phyloP scores from a whole-genome alignment of 2,329 filamentous ascomycete genomes.

The Pseudogymnoascus verrucosus region DNA sequence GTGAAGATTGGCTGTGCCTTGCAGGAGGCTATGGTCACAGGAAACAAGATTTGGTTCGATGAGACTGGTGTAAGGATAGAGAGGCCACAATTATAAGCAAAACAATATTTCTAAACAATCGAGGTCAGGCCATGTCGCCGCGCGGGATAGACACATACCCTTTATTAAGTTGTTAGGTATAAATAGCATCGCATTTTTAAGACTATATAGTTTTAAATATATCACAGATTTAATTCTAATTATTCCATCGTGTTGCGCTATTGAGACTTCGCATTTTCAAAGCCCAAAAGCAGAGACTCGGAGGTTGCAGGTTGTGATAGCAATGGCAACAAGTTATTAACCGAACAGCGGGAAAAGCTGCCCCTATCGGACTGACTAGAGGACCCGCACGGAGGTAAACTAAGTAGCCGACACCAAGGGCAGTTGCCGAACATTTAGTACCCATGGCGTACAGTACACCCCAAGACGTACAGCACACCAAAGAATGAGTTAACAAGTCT shows the following conservation, averaged over 20 bases:
- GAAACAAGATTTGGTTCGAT: conserved; percentile 50
- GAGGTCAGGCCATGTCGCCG: background rate
- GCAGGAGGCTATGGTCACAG: conserved; percentile 46
- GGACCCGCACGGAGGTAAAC: background rate
- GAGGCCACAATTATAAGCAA: background rate
- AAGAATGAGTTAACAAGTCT: background rate
- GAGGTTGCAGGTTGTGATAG: background rate
- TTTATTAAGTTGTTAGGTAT: background rate
- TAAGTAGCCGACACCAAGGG: background rate
- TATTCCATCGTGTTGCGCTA: background rate
- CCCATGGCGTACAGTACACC: background rate
- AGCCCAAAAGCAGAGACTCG: background rate
- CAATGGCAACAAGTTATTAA: background rate
- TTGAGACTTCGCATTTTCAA: background rate
- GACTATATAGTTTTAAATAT: background rate
- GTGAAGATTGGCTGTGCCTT: conserved; percentile 51
- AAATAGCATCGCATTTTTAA: background rate
- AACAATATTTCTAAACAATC: background rate
- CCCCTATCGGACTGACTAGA: background rate
- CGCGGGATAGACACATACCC: background rate
- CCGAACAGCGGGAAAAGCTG: background rate
- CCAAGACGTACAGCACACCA: background rate
- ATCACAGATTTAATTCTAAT: background rate
- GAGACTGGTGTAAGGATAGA: conserved; percentile 34
- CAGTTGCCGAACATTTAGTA: background rate